phyloP scores from a whole-genome alignment of 768 basidiomycete species.

The Lentinula lateritia region DNA sequence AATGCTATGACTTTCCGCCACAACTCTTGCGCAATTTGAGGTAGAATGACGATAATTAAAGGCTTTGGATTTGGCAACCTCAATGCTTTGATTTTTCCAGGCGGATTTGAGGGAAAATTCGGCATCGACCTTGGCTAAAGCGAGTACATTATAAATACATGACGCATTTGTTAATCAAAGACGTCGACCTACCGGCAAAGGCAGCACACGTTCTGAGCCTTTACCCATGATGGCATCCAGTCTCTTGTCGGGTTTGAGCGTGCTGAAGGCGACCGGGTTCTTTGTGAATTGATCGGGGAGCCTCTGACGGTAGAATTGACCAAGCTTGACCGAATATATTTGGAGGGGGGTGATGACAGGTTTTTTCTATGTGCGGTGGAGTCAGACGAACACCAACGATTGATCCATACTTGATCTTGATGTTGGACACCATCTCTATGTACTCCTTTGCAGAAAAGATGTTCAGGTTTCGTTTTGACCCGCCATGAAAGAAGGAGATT shows the following conservation, averaged over 20 bases:
- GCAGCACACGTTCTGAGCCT: not conserved
- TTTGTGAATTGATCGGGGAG: slow-evolving; percentile 28
- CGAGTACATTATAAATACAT: not conserved
- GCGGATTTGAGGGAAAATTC: not conserved
- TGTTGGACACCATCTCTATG: slow-evolving; percentile 27
- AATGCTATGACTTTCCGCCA: slow-evolving; percentile 44
- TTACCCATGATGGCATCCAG: slow-evolving; percentile 11
- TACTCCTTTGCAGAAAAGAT: slow-evolving; percentile 29
- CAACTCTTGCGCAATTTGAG: slow-evolving; percentile 38
- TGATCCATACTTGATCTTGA: slow-evolving; percentile 23
- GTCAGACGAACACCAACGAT: slow-evolving; percentile 33
- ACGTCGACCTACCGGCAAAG: not conserved
- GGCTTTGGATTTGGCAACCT: not conserved
- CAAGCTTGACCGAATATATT: slow-evolving; percentile 35
- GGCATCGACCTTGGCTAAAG: not conserved
- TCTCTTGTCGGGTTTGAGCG: slow-evolving; percentile 37
- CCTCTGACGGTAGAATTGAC: slow-evolving; percentile 44
- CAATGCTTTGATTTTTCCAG: not conserved
- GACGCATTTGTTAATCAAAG: too few relatives aligned
- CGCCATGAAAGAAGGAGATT: not conserved
- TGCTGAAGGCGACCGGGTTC: slow-evolving; percentile 42
- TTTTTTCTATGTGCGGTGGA: slow-evolving; percentile 16
- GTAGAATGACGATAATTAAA: slow-evolving; percentile 40
- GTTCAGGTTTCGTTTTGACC: too few relatives aligned
- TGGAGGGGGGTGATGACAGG: slow-evolving; percentile 43